Percentiles rank a stretch among this genome's conserved stretches.
Evolutionary conservation across 192 early-diverging fungal genomes (phyloP).

Genomic region (Coemansia sp.): DNA sequence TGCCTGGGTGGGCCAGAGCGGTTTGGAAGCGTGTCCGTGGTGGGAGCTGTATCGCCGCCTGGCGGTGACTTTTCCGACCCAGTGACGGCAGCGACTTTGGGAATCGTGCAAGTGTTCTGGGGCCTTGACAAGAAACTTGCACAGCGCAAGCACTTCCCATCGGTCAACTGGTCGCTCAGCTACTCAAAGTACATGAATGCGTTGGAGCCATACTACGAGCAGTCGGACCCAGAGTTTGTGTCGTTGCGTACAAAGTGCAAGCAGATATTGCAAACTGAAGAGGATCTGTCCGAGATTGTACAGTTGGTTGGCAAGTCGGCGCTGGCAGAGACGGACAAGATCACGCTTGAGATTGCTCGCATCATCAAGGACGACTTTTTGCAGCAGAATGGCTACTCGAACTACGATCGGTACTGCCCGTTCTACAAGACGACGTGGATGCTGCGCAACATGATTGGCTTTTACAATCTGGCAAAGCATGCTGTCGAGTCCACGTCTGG

Average conservation of each 20-base stretch:
- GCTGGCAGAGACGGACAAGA: slow-evolving; percentile 95
- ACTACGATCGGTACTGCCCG: slow-evolving; percentile 98
- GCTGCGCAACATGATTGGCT: slow-evolving; percentile 96
- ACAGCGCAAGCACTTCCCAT: slow-evolving; percentile 99
- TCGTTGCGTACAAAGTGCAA: slow-evolving; percentile 88
- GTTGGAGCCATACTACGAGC: slow-evolving; percentile 93
- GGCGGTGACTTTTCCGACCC: slow-evolving; percentile 99
- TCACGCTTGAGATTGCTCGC: slow-evolving; percentile 95
- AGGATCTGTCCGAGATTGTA: slow-evolving; percentile 98
- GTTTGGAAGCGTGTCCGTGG: slow-evolving; percentile 92
- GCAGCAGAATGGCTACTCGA: slow-evolving; percentile 99
- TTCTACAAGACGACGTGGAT: slow-evolving; percentile 99
- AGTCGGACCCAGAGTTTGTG: slow-evolving; percentile 91
- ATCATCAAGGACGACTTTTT: slow-evolving; percentile 99
- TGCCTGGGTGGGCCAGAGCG: slow-evolving; percentile 93
- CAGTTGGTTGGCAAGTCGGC: slow-evolving; percentile 97
- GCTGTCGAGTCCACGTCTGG: slow-evolving; percentile 88
- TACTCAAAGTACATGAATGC: slow-evolving; percentile 99
- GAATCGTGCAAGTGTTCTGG: slow-evolving; percentile 99
- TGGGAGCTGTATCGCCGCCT: slow-evolving; percentile 99
- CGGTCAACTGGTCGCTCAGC: slow-evolving; percentile 97
- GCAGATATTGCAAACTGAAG: slow-evolving; percentile 98
- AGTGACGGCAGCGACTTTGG: slow-evolving; percentile 91
- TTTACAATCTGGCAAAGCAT: slow-evolving; percentile 92
- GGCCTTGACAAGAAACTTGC: slow-evolving; percentile 99